These are phyloP conservation scores for Pythium aphanidermatum DNA, from an alignment of 352 stramenopile species.

Conservation along the genomic window DNA sequence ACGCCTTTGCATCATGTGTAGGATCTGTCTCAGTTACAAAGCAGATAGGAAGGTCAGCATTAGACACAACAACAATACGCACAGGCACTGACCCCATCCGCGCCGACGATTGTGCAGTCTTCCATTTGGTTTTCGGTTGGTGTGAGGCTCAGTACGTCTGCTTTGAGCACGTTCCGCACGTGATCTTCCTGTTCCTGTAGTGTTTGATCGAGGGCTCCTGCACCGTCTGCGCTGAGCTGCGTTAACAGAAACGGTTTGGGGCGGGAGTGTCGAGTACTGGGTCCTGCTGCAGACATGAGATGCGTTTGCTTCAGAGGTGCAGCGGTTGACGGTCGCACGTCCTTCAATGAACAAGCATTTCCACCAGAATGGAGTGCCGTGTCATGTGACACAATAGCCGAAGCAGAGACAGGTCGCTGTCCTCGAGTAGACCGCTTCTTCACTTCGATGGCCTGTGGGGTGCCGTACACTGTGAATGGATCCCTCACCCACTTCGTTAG, in stretches of 20 bases:
- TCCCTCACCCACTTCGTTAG: slow-evolving; percentile 9
- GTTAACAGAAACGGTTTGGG: slow-evolving; percentile 15
- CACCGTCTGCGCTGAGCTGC: slow-evolving; percentile 2
- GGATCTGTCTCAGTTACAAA: slow-evolving; percentile 22
- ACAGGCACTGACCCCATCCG: slow-evolving; percentile 36
- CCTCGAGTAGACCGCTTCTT: slow-evolving; percentile 11
- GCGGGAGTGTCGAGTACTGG: no score
- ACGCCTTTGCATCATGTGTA: slow-evolving; percentile 57
- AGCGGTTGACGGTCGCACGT: not conserved
- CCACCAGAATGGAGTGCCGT: no score
- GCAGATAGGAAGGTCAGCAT: not conserved
- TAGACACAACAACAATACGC: not conserved
- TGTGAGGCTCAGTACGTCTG: slow-evolving; percentile 30
- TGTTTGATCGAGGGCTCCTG: not conserved
- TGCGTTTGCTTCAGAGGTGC: slow-evolving; percentile 2
- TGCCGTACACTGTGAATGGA: slow-evolving; percentile 49
- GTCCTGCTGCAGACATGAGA: not conserved
- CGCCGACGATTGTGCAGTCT: slow-evolving; percentile 30
- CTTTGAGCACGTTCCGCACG: slow-evolving; percentile 52
- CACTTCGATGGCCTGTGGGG: slow-evolving; percentile 32
- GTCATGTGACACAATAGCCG: no score
- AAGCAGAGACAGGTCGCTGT: slow-evolving; percentile 21
- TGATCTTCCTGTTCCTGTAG: slow-evolving; percentile 33
- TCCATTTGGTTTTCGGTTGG: slow-evolving; percentile 43
- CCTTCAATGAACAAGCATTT: not conserved